phyloP scores from a whole-genome alignment of 208 protist species.

The Angomonas deanei region DNA sequence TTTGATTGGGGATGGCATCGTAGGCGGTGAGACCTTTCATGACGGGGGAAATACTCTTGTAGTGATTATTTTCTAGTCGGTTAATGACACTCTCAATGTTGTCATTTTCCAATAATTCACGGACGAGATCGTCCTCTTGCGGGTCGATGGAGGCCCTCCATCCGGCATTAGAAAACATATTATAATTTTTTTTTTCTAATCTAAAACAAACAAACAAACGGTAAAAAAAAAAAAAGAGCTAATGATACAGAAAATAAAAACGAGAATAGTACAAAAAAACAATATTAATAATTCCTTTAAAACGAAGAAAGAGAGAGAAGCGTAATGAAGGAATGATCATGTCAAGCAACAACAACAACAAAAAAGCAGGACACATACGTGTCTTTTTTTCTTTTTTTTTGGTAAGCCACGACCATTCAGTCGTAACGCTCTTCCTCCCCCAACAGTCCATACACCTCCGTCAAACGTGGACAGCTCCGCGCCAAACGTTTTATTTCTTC shows the following conservation, averaged over 20 bases:
- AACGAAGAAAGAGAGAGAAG: slow-evolving; percentile 6
- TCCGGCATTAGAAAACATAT: not conserved
- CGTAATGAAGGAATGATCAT: not conserved
- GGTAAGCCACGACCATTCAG: too few relatives aligned
- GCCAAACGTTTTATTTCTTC: too few relatives aligned
- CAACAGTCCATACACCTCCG: too few relatives aligned
- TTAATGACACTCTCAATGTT: slow-evolving; percentile 71
- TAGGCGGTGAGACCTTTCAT: slow-evolving; percentile 31
- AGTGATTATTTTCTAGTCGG: slow-evolving; percentile 53
- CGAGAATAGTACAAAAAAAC: not conserved
- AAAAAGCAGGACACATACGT: too few relatives aligned
- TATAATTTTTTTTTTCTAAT: not conserved
- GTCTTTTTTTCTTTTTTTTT: too few relatives aligned
- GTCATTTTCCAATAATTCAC: slow-evolving; percentile 53
- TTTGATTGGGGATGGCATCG: slow-evolving; percentile 13
- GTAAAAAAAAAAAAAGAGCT: not conserved
- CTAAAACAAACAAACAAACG: slow-evolving; percentile 4
- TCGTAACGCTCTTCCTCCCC: too few relatives aligned
- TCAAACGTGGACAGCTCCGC: too few relatives aligned
- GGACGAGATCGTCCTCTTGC: slow-evolving; percentile 71
- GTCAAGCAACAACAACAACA: not conserved
- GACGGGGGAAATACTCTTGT: slow-evolving; percentile 28
- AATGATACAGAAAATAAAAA: slow-evolving; percentile 1
- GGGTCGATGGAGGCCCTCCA: slow-evolving; percentile 24
- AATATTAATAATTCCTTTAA: not conserved